Evolutionary conservation across 805 yeast species (phyloP), one percentile per base, ranked within the genome.

Genomic region (Metschnikowia vanudenii): DNA sequence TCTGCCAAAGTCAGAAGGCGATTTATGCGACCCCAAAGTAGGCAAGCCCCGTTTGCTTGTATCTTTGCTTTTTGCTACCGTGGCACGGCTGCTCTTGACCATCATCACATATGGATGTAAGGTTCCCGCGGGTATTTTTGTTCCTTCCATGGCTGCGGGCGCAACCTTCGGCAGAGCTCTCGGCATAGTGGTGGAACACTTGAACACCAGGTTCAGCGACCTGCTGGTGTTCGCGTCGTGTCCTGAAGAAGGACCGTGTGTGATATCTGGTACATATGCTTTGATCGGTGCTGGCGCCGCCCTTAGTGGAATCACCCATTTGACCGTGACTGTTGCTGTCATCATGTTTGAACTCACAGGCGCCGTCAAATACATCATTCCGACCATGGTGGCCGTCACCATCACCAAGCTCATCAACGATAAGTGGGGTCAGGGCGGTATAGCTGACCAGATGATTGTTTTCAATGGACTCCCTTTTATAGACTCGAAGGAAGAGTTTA

Each of bases 301-400:
- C 0, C 73, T 94, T 37, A 82, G 95, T 63, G 99, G 99, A 2
- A 92, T 94, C 30, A 94, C 97, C 20, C 91, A 92, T 60, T 71
- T 94, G 50, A 88, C 97, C 0, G 84, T 94, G 9, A 84, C 98
- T 0, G 97, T 92, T 17, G 98, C 91, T 1, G 88, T 94, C 13
- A 85, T 95, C 35, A 90, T 94, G 96, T 88, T 91, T 66, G 98
- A 94, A 67, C 69, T 94, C 45, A 94, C 99, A 0, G 99, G 99
- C 28, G 99, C 99, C 1, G 71, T 91, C 45, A 80, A 85, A 40
- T 94, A 88, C 61, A 87, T 94, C 49, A 77, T 95, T 11, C 99
- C 99, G 2, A 88, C 96, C 0, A 94, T 94, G 99, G 85, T 94
- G 43, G 95, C 89, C 0, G 96, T 94, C 1, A 92, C 96, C 1